phyloP scores from a whole-genome alignment of 352 stramenopile species.

The Phytophthora constricta region DNA sequence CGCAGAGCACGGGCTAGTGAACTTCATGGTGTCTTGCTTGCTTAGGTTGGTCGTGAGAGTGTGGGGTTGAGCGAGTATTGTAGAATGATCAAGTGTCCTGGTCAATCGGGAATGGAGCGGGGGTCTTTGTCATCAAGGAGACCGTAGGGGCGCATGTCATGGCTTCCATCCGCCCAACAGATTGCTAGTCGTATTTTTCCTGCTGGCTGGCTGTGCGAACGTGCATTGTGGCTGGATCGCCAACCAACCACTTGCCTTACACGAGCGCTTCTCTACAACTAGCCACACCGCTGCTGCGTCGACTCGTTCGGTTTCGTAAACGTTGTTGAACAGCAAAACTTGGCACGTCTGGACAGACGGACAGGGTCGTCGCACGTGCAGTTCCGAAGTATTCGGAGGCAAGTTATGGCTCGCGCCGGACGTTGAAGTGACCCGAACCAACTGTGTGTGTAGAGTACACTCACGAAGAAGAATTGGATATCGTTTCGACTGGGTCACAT shows the following conservation, averaged over 20 bases:
- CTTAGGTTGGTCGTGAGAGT: neutral
- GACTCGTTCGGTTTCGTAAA: neutral
- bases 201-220: neutral
- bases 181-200: neutral
- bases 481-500: neutral
- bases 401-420: slow-evolving; percentile 1
- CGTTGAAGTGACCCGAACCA: slow-evolving; percentile 15
- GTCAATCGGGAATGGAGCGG: slow-evolving; percentile 4
- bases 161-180: neutral
- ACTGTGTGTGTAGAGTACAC: neutral
- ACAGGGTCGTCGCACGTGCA: neutral
- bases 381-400: slow-evolving; percentile 1
- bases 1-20: slow-evolving; percentile 3
- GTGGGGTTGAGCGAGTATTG: neutral
- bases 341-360: neutral
- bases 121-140: neutral
- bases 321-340: neutral
- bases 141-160: neutral
- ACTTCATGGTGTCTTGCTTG: slow-evolving; percentile 5
- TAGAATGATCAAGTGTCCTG: slow-evolving; percentile 9
- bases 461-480: neutral
- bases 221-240: neutral
- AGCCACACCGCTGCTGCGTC: neutral
- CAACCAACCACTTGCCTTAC: neutral
- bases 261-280: neutral